A percentile compares a stretch with the other conserved stretches of the same genome.
These are phyloP conservation scores for Eucalyptus tenuipes DNA, from an alignment of 345 rosid species.

Conservation along the genomic window DNA sequence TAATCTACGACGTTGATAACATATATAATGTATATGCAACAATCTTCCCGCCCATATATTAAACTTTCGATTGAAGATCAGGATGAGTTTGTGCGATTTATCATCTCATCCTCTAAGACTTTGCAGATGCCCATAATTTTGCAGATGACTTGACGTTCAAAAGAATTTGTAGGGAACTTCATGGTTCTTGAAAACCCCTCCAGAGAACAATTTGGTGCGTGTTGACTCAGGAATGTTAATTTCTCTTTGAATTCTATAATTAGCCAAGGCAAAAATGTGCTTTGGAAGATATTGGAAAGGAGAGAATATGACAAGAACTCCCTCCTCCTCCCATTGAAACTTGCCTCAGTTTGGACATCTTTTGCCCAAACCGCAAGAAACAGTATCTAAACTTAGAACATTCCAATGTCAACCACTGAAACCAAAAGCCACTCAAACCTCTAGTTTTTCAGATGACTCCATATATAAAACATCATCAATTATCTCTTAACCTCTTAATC, in stretches of 20 bases:
- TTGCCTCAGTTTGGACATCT: background rate
- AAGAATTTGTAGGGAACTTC: background rate
- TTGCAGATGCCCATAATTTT: background rate
- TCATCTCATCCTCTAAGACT: background rate
- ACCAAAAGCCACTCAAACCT: background rate
- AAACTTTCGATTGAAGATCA: background rate
- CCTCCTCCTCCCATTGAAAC: background rate
- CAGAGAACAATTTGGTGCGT: background rate
- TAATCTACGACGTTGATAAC: background rate
- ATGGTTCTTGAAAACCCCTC: background rate
- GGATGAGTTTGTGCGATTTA: background rate
- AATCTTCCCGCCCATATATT: background rate
- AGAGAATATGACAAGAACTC: background rate
- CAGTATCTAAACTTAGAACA: background rate
- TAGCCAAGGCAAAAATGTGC: background rate
- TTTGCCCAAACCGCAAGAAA: background rate
- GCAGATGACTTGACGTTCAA: background rate
- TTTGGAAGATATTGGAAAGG: background rate
- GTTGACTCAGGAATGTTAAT: background rate
- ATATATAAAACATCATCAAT: background rate
- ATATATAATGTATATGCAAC: background rate
- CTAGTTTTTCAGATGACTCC: background rate
- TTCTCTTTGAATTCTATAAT: background rate
- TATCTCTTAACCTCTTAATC: background rate
- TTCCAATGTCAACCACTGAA: background rate